phyloP scores from a whole-genome alignment of 176 grass and related monocot species.

The Phragmites australis region DNA sequence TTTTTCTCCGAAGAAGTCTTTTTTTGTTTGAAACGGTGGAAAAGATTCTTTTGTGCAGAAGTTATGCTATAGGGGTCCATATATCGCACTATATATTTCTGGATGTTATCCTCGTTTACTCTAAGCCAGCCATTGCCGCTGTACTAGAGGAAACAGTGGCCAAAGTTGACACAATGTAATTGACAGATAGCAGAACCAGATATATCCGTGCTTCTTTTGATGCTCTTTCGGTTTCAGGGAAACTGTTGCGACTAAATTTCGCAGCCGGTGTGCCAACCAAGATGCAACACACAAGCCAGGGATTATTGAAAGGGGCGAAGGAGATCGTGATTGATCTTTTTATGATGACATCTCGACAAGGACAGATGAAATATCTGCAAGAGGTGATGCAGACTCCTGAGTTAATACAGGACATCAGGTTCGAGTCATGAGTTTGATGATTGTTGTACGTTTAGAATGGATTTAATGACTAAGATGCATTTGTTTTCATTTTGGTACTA shows the following conservation, averaged over 20 bases:
- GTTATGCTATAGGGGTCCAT: background rate
- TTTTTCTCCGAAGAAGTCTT: background rate
- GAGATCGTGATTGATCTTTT: background rate
- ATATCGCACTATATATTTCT: background rate
- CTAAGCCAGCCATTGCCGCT: background rate
- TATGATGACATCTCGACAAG: background rate
- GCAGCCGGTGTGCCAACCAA: background rate
- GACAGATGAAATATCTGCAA: background rate
- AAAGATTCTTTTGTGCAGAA: background rate
- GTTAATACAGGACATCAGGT: background rate
- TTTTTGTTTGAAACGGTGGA: background rate
- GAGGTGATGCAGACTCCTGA: background rate
- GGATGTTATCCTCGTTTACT: background rate
- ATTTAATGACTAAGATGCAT: too few species aligned
- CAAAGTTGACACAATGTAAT: background rate
- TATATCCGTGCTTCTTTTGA: background rate
- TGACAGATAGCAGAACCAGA: background rate
- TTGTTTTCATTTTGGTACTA: too few species aligned
- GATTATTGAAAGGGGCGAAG: background rate
- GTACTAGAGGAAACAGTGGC: background rate
- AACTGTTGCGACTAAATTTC: background rate
- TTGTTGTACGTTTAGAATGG: background rate
- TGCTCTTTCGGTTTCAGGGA: conserved; percentile 10
- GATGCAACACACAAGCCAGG: background rate
- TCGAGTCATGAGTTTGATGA: background rate